These are phyloP conservation scores for Ascobolus immersus DNA, from an alignment of 495 filamentous ascomycete genomes.

Conservation along the genomic window DNA sequence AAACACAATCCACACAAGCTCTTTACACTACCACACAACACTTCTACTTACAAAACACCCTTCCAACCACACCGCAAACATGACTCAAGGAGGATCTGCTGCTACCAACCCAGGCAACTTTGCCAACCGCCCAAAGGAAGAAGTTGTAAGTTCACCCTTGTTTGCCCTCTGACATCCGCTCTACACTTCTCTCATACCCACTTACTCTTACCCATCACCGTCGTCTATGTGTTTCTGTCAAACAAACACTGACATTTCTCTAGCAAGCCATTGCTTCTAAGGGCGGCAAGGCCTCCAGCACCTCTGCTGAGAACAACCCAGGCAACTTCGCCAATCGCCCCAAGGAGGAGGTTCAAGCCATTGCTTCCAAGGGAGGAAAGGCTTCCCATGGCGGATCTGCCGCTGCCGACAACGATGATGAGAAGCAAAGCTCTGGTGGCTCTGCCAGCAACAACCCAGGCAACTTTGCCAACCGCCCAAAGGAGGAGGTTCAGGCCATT, in stretches of 20 bases:
- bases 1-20: background rate
- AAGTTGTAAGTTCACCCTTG: no score
- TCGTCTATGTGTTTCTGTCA: no score
- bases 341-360: slow-evolving; percentile 23
- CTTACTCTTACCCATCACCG: no score
- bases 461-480: slow-evolving; percentile 37
- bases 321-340: slow-evolving; percentile 17
- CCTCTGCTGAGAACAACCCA: slow-evolving; percentile 17
- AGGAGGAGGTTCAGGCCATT: slow-evolving; percentile 30
- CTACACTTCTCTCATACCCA: no score
- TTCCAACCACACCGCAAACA: background rate
- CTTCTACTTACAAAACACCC: background rate
- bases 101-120: slow-evolving; percentile 12
- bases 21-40: no score
- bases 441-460: slow-evolving; percentile 28
- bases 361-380: slow-evolving; percentile 9
- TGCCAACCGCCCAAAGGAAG: slow-evolving; percentile 23
- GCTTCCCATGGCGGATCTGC: slow-evolving; percentile 5
- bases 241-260: slow-evolving; percentile 26
- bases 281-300: slow-evolving; percentile 5
- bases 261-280: slow-evolving; percentile 18
- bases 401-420: slow-evolving; percentile 3
- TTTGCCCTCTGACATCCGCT: no score
- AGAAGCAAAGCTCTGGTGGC: slow-evolving; percentile 4
- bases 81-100: background rate